Evolutionary conservation across 2,329 filamentous ascomycete genomes (phyloP).

Genomic region (Herpotrichia juniperi): DNA sequence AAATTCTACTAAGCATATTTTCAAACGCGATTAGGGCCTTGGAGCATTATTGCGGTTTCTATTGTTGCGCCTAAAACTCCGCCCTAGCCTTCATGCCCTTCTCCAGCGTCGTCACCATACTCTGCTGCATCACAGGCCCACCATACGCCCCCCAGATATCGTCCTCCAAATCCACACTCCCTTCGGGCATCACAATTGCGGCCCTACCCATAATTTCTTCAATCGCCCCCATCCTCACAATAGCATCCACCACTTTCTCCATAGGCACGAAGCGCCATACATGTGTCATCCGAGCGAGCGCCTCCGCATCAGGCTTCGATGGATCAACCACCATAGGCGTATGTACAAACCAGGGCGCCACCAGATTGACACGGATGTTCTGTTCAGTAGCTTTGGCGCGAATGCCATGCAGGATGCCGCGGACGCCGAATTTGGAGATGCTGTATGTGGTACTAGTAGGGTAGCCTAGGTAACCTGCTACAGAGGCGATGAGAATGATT

Average conservation of each 20-base stretch:
- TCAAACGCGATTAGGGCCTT: too few species aligned
- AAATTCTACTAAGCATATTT: too few species aligned
- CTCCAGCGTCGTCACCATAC: conserved; percentile 10
- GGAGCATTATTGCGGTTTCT: background rate
- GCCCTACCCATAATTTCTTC: conserved; percentile 19
- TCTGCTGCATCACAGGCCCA: conserved; percentile 15
- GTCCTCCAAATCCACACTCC: conserved; percentile 24
- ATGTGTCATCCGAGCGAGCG: background rate
- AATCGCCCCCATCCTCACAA: conserved; percentile 21
- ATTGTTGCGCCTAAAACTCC: background rate
- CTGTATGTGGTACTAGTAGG: conserved; percentile 30
- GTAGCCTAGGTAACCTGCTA: conserved; percentile 31
- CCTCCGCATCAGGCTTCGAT: background rate
- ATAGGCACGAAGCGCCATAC: conserved; percentile 24
- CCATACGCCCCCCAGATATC: conserved; percentile 24
- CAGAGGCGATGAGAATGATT: conserved; percentile 28
- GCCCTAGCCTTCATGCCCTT: conserved; percentile 11
- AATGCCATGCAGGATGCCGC: conserved; percentile 30
- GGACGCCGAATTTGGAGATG: conserved; percentile 34
- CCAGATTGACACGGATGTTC: conserved; percentile 29
- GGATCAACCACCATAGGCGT: conserved; percentile 19
- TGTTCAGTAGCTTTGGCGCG: conserved; percentile 21
- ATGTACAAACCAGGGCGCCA: conserved; percentile 34
- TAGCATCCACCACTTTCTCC: conserved; percentile 25
- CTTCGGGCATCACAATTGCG: conserved; percentile 24